Conservation (phyloP, 2,329 filamentous ascomycete genomes). For the Sclerotinia nivalis region DNA sequence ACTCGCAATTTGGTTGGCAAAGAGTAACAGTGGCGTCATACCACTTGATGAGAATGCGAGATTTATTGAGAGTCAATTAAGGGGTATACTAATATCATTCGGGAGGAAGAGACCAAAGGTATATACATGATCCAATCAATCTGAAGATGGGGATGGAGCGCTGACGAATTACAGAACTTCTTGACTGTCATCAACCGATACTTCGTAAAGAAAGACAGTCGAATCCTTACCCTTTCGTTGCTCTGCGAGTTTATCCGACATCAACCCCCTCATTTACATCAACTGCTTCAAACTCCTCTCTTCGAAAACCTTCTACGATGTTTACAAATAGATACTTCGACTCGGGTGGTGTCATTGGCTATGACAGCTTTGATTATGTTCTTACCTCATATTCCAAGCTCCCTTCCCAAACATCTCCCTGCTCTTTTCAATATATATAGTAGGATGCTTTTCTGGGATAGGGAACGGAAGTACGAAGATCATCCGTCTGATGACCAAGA, state of each 20-base stretch:
- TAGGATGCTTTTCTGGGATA: slow-evolving; percentile 76
- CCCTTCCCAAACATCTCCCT: slow-evolving; percentile 67
- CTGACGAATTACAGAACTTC: slow-evolving; percentile 55
- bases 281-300: slow-evolving; percentile 68
- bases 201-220: slow-evolving; percentile 63
- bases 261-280: slow-evolving; percentile 77
- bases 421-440: slow-evolving; percentile 81
- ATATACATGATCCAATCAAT: slow-evolving; percentile 23
- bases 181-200: slow-evolving; percentile 65
- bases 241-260: slow-evolving; percentile 72
- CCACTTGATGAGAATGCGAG: slow-evolving; percentile 46
- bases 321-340: slow-evolving; percentile 75
- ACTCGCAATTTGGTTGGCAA: slow-evolving; percentile 58
- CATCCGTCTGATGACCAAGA: slow-evolving; percentile 25
- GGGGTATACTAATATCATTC: slow-evolving; percentile 45
- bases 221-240: slow-evolving; percentile 64
- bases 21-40: slow-evolving; percentile 44
- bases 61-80: slow-evolving; percentile 49
- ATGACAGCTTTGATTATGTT: slow-evolving; percentile 79
- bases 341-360: slow-evolving; percentile 72
- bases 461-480: slow-evolving; percentile 34
- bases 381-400: slow-evolving; percentile 75
- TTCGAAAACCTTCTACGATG: slow-evolving; percentile 72
- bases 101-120: slow-evolving; percentile 70
- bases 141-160: slow-evolving; percentile 12